These are phyloP conservation scores for Pulveroboletus sp. DNA, from an alignment of 768 basidiomycete species.

Conservation along the genomic window DNA sequence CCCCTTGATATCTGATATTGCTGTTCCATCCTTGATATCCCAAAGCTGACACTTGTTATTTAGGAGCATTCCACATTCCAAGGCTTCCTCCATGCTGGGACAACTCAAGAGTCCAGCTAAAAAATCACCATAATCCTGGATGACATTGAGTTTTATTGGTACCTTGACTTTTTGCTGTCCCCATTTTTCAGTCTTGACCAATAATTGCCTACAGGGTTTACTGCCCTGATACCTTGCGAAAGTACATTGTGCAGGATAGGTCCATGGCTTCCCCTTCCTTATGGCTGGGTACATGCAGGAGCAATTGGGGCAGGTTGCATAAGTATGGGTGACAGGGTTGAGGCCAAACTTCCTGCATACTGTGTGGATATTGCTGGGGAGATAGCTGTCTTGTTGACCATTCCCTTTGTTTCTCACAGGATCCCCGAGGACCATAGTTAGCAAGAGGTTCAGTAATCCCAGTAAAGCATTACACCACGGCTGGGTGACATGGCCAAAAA, in stretches of 20 bases:
- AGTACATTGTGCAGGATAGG: too few relatives aligned
- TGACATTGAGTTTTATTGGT: neutral
- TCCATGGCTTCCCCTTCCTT: neutral
- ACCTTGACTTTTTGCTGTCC: neutral
- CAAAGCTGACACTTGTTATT: neutral
- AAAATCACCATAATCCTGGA: neutral
- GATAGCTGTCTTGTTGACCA: neutral
- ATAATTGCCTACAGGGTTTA: too few relatives aligned
- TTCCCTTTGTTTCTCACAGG: too few relatives aligned
- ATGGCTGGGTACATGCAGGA: neutral
- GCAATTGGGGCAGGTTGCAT: neutral
- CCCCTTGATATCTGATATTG: too few relatives aligned
- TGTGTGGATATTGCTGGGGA: neutral
- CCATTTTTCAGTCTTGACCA: too few relatives aligned
- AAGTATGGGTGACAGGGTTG: neutral
- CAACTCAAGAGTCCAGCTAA: neutral
- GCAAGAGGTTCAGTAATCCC: neutral
- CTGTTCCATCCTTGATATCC: neutral
- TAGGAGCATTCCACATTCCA: neutral
- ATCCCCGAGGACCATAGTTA: neutral
- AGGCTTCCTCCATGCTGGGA: neutral
- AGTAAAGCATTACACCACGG: neutral
- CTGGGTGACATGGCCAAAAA: neutral
- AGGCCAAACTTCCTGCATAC: too few relatives aligned
- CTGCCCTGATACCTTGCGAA: too few relatives aligned